Evolutionary conservation across 2,329 filamentous ascomycete genomes (phyloP).

Genomic region (Westerdykella aurantiaca): DNA sequence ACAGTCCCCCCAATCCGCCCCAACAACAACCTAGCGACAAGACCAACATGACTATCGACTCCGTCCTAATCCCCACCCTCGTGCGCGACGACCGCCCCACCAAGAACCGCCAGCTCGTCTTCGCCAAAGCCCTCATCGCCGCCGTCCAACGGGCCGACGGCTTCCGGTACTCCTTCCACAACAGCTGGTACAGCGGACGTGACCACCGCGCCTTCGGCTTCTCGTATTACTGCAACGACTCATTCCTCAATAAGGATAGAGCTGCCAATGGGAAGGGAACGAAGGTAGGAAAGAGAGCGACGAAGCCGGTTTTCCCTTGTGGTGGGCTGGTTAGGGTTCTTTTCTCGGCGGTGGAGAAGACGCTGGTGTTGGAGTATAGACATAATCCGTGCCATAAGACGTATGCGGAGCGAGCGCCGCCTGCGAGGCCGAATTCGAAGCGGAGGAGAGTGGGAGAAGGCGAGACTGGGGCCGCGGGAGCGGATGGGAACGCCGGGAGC

Average conservation of each 20-base stretch:
- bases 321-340: slow-evolving; percentile 45
- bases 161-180: slow-evolving; percentile 47
- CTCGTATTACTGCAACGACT: slow-evolving; percentile 48
- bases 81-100: no score
- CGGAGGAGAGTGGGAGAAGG: slow-evolving; percentile 31
- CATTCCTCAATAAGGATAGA: slow-evolving; percentile 47
- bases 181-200: slow-evolving; percentile 42
- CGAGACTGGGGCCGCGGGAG: slow-evolving; percentile 25
- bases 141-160: slow-evolving; percentile 43
- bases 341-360: slow-evolving; percentile 41
- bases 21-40: slow-evolving; percentile 36
- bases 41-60: slow-evolving; percentile 22
- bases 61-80: no score
- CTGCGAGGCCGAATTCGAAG: slow-evolving; percentile 38
- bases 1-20: slow-evolving; percentile 3
- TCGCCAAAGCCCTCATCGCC: slow-evolving; percentile 43
- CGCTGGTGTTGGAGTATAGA: slow-evolving; percentile 43
- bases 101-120: slow-evolving; percentile 38
- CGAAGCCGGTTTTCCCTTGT: slow-evolving; percentile 47
- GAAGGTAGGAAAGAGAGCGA: slow-evolving; percentile 33
- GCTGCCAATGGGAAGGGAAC: slow-evolving; percentile 42
- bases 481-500: no score
- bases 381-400: slow-evolving; percentile 44
- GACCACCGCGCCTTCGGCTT: slow-evolving; percentile 44
- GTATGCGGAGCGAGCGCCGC: slow-evolving; percentile 41